Conservation (phyloP, 2,329 filamentous ascomycete genomes). For the Phyllachora maydis region DNA sequence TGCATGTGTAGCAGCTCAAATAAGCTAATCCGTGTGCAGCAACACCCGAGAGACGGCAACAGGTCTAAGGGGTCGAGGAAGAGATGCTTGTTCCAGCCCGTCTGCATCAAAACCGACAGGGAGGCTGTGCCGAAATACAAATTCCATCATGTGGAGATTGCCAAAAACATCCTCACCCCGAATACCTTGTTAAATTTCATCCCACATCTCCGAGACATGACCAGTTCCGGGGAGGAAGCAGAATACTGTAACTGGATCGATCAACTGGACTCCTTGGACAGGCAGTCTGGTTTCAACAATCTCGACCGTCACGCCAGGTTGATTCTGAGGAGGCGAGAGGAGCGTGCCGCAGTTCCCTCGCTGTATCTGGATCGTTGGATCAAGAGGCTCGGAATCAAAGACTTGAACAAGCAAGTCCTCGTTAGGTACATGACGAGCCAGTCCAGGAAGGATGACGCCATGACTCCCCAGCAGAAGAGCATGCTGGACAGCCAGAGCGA, state of each 20-base stretch:
- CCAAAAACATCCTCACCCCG: conserved; percentile 35
- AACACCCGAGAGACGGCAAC: no score
- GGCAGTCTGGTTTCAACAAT: conserved; percentile 33
- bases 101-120: conserved; percentile 26
- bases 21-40: no score
- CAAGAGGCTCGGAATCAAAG: conserved; percentile 22
- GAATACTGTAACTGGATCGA: conserved; percentile 34
- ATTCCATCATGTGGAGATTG: conserved; percentile 38
- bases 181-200: conserved; percentile 40
- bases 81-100: no score
- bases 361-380: conserved; percentile 34
- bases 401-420: conserved; percentile 28
- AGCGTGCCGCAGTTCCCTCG: conserved; percentile 27
- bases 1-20: conserved; percentile 5
- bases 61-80: no score
- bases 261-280: conserved; percentile 34
- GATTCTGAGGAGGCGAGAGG: conserved; percentile 24
- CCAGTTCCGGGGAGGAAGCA: conserved; percentile 26
- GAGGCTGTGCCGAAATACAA: conserved; percentile 34
- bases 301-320: conserved; percentile 29
- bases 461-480: conserved; percentile 33
- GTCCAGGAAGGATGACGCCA: conserved; percentile 19
- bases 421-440: conserved; percentile 31
- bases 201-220: conserved; percentile 34
- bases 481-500: conserved; percentile 26